Percentiles rank a stretch among this genome's conserved stretches.
Conservation (phyloP, 345 rosid genomes). For the Salix viminalis region DNA sequence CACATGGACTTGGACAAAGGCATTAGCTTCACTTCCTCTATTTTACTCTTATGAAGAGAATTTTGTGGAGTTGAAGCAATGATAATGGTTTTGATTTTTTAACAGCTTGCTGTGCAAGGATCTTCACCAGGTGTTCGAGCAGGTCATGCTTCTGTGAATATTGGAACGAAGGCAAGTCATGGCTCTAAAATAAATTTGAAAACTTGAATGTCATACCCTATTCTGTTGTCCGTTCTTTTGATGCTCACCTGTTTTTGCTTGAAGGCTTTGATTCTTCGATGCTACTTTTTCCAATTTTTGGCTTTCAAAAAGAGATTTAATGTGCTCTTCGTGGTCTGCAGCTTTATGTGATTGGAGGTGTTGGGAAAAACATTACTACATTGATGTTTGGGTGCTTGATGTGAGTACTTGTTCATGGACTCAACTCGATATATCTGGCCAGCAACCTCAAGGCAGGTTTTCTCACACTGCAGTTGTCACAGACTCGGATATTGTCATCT, state of each 20-base stretch:
- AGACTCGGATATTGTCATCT: constrained; percentile 41
- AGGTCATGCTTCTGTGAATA: constrained; percentile 59
- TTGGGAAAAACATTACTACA: constrained; percentile 64
- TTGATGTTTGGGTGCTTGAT: constrained; percentile 69
- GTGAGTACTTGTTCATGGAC: constrained; percentile 41
- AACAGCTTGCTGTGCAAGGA: constrained; percentile 53
- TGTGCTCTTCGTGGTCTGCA: constrained; percentile 16
- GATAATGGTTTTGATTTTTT: constrained; percentile 2
- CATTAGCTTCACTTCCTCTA: constrained; percentile 15
- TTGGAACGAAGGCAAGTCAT: constrained; percentile 50
- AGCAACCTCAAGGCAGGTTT: constrained; percentile 70
- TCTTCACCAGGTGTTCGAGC: constrained; percentile 61
- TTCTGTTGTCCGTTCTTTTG: not conserved
- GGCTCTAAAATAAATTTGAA: not conserved
- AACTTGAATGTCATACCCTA: not conserved
- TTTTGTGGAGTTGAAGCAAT: not conserved
- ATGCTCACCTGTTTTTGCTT: not conserved
- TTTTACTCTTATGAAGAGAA: not conserved
- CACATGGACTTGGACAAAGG: constrained; percentile 62
- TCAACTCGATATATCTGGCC: constrained; percentile 45
- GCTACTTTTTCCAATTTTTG: too few species aligned
- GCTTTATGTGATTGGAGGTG: constrained; percentile 66
- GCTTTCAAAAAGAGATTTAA: not conserved
- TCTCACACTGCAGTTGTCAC: constrained; percentile 63
- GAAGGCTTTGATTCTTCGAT: not conserved